These are phyloP conservation scores for Mortierella sp. DNA, from an alignment of 371 early-diverging fungal species.

Conservation along the genomic window DNA sequence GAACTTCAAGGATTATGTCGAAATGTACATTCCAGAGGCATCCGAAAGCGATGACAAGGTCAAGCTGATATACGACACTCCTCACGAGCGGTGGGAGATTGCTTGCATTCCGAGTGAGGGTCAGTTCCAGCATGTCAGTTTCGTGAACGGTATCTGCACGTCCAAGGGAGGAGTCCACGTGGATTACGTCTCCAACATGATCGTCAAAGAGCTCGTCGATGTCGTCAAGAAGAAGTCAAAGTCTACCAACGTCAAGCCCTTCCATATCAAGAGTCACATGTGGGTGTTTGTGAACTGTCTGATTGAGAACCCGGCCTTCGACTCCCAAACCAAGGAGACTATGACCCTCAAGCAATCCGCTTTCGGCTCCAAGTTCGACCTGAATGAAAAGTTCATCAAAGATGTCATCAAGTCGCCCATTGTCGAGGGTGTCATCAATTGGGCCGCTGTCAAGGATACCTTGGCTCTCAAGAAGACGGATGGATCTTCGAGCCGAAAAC, in stretches of 20 bases:
- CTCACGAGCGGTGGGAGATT: slow-evolving; percentile 97
- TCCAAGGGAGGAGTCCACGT: slow-evolving; percentile 99
- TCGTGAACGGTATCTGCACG: slow-evolving; percentile 99
- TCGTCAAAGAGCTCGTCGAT: slow-evolving; percentile 84
- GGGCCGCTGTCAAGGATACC: slow-evolving; percentile 89
- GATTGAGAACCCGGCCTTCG: slow-evolving; percentile 99
- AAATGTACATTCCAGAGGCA: slow-evolving; percentile 79
- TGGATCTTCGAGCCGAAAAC: slow-evolving; percentile 75
- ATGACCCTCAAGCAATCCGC: slow-evolving; percentile 89
- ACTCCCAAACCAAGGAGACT: slow-evolving; percentile 99
- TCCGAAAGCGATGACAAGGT: slow-evolving; percentile 58
- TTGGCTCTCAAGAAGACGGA: slow-evolving; percentile 96
- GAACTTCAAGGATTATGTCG: slow-evolving; percentile 94
- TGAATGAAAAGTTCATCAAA: slow-evolving; percentile 89
- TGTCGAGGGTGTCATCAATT: slow-evolving; percentile 86
- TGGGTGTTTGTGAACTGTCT: slow-evolving; percentile 98
- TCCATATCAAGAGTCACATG: slow-evolving; percentile 94
- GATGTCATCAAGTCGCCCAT: slow-evolving; percentile 87
- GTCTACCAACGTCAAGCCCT: slow-evolving; percentile 86
- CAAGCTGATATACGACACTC: slow-evolving; percentile 76
- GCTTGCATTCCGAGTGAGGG: slow-evolving; percentile 95
- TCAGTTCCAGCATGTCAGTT: slow-evolving; percentile 97
- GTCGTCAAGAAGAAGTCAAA: slow-evolving; percentile 90
- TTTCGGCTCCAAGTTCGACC: slow-evolving; percentile 93
- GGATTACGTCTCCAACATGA: slow-evolving; percentile 91